Percentiles rank a stretch among this genome's conserved stretches.
Conservation (phyloP, 2,329 filamentous ascomycete genomes). For the Nectriaceae sp. region DNA sequence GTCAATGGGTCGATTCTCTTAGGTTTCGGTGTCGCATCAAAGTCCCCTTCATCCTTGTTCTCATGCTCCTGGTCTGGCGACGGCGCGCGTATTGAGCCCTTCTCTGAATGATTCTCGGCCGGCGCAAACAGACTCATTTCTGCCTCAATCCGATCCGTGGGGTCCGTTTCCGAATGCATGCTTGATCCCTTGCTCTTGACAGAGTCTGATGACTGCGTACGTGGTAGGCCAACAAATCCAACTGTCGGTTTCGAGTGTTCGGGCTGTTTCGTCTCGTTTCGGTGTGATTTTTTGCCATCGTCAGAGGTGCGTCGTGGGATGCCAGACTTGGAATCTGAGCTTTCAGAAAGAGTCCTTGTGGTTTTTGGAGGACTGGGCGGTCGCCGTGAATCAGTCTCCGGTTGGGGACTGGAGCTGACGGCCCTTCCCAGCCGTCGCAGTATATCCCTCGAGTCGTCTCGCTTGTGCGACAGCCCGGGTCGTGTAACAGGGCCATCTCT, state of each 20-base stretch:
- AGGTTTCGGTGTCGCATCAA: constrained; percentile 51
- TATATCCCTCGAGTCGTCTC: constrained; percentile 49
- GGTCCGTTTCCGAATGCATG: constrained; percentile 54
- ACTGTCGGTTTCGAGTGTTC: constrained; percentile 42
- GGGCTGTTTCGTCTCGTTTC: constrained; percentile 21
- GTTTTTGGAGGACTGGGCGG: constrained; percentile 15
- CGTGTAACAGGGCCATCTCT: constrained; percentile 18
- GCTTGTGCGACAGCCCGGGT: constrained; percentile 20
- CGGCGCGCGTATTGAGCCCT: constrained; percentile 52
- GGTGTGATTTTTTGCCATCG: constrained; percentile 13
- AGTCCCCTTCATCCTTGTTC: constrained; percentile 26
- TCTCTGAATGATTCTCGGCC: constrained; percentile 56
- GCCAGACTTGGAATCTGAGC: constrained; percentile 17
- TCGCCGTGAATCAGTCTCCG: constrained; percentile 26
- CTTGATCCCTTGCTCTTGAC: constrained; percentile 50
- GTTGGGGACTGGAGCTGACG: constrained; percentile 46
- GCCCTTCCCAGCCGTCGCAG: constrained; percentile 51
- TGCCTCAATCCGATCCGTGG: constrained; percentile 57
- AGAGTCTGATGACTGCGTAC: constrained; percentile 48
- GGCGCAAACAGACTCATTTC: constrained; percentile 60
- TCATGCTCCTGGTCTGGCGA: constrained; percentile 41
- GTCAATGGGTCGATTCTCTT: constrained; percentile 46
- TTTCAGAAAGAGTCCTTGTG: constrained; percentile 2
- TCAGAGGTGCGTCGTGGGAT: constrained; percentile 20
- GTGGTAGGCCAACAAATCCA: constrained; percentile 47